Percentiles rank a stretch among this genome's conserved stretches.
Conservation (phyloP, 148 eudicot species). For the Bassia scoparia region DNA sequence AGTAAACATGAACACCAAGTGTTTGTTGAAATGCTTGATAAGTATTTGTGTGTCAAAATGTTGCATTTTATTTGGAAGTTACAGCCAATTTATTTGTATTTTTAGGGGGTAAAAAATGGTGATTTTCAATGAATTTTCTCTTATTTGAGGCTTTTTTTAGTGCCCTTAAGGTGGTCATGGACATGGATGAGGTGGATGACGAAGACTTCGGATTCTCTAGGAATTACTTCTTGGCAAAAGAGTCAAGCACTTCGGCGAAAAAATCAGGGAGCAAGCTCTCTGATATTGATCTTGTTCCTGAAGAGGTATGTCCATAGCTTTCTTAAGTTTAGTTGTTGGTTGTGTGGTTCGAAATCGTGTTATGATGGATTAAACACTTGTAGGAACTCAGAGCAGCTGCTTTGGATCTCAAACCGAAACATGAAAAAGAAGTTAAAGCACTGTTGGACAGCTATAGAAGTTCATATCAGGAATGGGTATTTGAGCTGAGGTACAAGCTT, state of each 20-base stretch:
- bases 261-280: conserved; percentile 69
- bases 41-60: too few relatives aligned
- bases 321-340: too few relatives aligned
- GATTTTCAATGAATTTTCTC: too few relatives aligned
- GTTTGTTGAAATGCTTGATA: too few relatives aligned
- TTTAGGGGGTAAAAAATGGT: too few relatives aligned
- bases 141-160: neutral
- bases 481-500: conserved; percentile 50
- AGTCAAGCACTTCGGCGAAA: conserved; percentile 50
- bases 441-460: conserved; percentile 54
- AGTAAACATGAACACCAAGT: too few relatives aligned
- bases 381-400: conserved; percentile 75
- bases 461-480: conserved; percentile 62
- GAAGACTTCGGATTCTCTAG: conserved; percentile 82
- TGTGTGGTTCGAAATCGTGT: neutral
- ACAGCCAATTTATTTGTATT: too few relatives aligned
- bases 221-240: conserved; percentile 84
- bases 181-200: conserved; percentile 53
- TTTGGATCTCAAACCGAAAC: conserved; percentile 63
- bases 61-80: too few relatives aligned
- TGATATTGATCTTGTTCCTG: conserved; percentile 73
- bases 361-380: conserved; percentile 3
- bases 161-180: conserved; percentile 42
- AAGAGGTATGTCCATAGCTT: conserved; percentile 48
- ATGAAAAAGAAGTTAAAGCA: conserved; percentile 60